phyloP scores from a whole-genome alignment of 192 early-diverging fungal species.

The Coemansia biformis region DNA sequence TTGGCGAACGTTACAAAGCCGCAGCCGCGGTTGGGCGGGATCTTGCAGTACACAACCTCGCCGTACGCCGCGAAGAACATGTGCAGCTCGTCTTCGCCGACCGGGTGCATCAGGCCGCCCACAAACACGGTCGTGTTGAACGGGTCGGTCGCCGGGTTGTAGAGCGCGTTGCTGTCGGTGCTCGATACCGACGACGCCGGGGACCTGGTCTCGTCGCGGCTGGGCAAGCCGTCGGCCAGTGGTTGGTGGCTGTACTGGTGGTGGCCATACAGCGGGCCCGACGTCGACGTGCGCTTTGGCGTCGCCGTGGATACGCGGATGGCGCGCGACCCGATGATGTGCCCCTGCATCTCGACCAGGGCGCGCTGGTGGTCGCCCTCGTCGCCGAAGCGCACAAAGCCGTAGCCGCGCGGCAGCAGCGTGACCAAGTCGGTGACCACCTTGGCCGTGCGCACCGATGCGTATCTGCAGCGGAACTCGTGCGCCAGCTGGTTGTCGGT shows the following conservation, averaged over 20 bases:
- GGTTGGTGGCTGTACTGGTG: too few species aligned
- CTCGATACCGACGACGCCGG: conserved; percentile 32
- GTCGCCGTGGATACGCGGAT: conserved; percentile 90
- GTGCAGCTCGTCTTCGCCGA: conserved; percentile 83
- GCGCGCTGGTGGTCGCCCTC: conserved; percentile 87
- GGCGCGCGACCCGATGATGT: conserved; percentile 71
- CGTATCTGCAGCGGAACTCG: conserved; percentile 79
- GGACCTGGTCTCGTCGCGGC: conserved; percentile 24
- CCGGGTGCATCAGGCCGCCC: conserved; percentile 77
- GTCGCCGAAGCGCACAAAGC: conserved; percentile 89
- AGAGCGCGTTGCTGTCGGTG: conserved; percentile 31
- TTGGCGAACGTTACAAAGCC: conserved; percentile 92
- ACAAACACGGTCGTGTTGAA: conserved; percentile 97
- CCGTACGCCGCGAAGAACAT: conserved; percentile 83
- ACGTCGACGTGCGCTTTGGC: conserved; percentile 37
- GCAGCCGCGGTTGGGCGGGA: conserved; percentile 90
- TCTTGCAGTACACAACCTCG: conserved; percentile 88
- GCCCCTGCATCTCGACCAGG: conserved; percentile 84
- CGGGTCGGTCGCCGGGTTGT: conserved; percentile 62
- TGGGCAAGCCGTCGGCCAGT: conserved; percentile 2
- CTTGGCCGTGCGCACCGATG: conserved; percentile 84
- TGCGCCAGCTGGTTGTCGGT: conserved; percentile 66
- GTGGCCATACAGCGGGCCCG: too few species aligned
- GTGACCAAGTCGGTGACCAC: conserved; percentile 87
- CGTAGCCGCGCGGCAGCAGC: conserved; percentile 80